Evolutionary conservation across 768 basidiomycete genomes (phyloP).

Genomic region (Piloderma croceum): DNA sequence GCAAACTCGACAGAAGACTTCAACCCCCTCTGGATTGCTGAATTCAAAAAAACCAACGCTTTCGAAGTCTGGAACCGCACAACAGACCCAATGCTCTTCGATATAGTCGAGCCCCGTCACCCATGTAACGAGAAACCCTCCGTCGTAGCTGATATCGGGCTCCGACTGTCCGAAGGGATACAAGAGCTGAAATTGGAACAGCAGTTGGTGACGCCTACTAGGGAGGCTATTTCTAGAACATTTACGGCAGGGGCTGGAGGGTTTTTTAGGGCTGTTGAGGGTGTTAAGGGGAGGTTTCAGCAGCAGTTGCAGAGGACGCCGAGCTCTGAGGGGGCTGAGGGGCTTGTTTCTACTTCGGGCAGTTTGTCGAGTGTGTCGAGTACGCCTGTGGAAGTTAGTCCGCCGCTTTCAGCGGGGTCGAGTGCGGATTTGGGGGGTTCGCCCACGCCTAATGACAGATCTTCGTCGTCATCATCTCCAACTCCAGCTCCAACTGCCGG

Average conservation of each 20-base stretch:
- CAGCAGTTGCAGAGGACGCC: too few species aligned
- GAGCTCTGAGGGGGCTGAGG: too few species aligned
- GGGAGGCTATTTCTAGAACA: conserved; percentile 82
- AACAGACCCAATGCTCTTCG: conserved; percentile 91
- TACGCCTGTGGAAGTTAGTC: too few species aligned
- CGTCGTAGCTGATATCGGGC: conserved; percentile 84
- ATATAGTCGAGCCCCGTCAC: conserved; percentile 92
- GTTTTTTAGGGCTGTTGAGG: conserved; percentile 87
- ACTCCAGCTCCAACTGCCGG: too few species aligned
- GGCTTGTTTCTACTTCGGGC: too few species aligned
- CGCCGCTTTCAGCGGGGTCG: too few species aligned
- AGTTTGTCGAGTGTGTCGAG: too few species aligned
- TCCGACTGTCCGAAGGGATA: conserved; percentile 88
- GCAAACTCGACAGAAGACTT: conserved; percentile 69
- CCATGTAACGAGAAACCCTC: conserved; percentile 90
- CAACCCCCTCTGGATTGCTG: conserved; percentile 80
- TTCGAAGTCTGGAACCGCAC: conserved; percentile 86
- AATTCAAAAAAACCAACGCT: conserved; percentile 84
- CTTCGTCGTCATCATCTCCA: too few species aligned
- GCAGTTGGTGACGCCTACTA: conserved; percentile 87
- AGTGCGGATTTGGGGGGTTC: too few species aligned
- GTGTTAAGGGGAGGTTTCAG: conserved; percentile 59
- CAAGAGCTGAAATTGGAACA: conserved; percentile 92
- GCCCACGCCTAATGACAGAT: too few species aligned
- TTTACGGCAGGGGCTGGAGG: conserved; percentile 67